Percentiles rank a stretch among this genome's conserved stretches.
Conservation (phyloP, 768 basidiomycete species). For the Rhizopogon sp. region DNA sequence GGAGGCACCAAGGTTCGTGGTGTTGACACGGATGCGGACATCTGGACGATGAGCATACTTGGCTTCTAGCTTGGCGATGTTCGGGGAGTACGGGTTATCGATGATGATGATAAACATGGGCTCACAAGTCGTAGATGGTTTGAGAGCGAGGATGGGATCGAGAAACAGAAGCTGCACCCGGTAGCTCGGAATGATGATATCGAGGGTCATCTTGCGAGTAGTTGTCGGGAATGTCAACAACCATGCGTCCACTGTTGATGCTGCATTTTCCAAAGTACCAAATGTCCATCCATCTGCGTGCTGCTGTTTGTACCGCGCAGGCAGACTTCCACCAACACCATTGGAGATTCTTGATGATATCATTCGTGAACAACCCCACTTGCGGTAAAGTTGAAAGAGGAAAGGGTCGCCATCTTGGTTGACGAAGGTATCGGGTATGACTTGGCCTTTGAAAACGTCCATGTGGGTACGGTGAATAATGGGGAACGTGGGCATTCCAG, state of each 20-base stretch:
- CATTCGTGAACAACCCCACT: conserved; percentile 48
- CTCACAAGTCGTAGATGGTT: conserved; percentile 35
- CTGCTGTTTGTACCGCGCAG: conserved; percentile 44
- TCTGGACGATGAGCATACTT: conserved; percentile 40
- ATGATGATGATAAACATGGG: conserved; percentile 57
- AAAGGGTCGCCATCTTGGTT: conserved; percentile 60
- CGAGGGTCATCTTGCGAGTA: conserved; percentile 41
- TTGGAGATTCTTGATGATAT: conserved; percentile 38
- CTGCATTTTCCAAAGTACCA: conserved; percentile 38
- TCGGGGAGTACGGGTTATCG: conserved; percentile 45
- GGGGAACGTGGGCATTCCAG: conserved; percentile 61
- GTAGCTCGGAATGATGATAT: conserved; percentile 54
- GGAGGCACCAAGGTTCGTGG: conserved; percentile 44
- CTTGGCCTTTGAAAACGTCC: conserved; percentile 45
- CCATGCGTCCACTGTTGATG: conserved; percentile 31
- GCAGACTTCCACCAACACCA: conserved; percentile 37
- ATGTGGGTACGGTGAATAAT: conserved; percentile 51
- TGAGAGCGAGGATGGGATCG: conserved; percentile 38
- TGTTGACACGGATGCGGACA: conserved; percentile 50
- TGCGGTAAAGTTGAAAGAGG: conserved; percentile 56
- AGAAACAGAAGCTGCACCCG: conserved; percentile 44
- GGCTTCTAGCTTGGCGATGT: conserved; percentile 31
- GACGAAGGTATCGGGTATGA: conserved; percentile 47
- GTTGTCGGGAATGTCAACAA: conserved; percentile 21
- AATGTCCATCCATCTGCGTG: conserved; percentile 46